A percentile compares a stretch with the other conserved stretches of the same genome.
These are phyloP conservation scores for Periconia macrospinosa DNA, from an alignment of 2,329 filamentous ascomycete genomes.

Conservation along the genomic window DNA sequence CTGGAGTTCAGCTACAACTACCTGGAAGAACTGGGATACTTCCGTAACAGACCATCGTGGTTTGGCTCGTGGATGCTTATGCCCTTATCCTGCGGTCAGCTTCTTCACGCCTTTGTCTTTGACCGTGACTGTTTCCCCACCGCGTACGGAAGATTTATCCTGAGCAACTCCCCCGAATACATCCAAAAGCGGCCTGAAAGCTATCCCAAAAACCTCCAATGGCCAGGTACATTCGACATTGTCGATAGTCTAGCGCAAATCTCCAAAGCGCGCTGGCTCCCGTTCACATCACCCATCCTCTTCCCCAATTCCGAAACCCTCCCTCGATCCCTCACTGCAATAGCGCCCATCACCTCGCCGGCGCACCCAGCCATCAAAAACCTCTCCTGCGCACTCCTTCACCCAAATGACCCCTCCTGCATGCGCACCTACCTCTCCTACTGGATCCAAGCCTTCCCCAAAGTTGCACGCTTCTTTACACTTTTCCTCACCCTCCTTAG, in stretches of 20 bases:
- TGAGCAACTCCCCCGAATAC: constrained; percentile 75
- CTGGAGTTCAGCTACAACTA: constrained; percentile 87
- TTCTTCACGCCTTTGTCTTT: constrained; percentile 55
- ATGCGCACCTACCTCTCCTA: constrained; percentile 84
- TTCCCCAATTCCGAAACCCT: constrained; percentile 72
- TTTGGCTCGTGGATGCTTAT: constrained; percentile 56
- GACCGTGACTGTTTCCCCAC: constrained; percentile 57
- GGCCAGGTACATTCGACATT: constrained; percentile 76
- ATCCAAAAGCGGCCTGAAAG: constrained; percentile 71
- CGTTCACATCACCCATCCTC: constrained; percentile 82
- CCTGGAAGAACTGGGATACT: constrained; percentile 69
- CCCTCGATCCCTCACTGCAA: constrained; percentile 64
- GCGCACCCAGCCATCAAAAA: constrained; percentile 86
- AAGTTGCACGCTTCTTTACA: constrained; percentile 75
- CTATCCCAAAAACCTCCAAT: constrained; percentile 67
- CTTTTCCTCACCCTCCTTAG: constrained; percentile 72
- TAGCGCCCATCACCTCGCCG: constrained; percentile 77
- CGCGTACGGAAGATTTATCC: constrained; percentile 66
- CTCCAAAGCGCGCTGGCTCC: constrained; percentile 82
- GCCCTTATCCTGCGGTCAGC: constrained; percentile 52
- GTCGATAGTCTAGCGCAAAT: constrained; percentile 81
- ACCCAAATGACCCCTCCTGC: constrained; percentile 86
- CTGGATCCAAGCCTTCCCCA: constrained; percentile 81
- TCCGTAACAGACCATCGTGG: constrained; percentile 70
- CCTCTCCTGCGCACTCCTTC: constrained; percentile 85